Evolutionary conservation across 805 yeast genomes (phyloP).

Genomic region (Lachancea kluyveri): DNA sequence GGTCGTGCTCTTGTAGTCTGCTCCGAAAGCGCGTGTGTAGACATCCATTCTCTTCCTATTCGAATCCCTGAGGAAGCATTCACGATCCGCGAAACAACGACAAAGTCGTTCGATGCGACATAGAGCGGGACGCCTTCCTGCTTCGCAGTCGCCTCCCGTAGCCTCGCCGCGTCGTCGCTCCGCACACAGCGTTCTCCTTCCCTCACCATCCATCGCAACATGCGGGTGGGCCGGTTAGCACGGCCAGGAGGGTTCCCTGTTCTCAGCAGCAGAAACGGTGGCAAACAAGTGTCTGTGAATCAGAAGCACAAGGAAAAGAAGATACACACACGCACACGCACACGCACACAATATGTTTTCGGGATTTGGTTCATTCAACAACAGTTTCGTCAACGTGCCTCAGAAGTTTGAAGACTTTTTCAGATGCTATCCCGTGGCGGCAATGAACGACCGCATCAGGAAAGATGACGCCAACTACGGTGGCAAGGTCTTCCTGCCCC

Average conservation of each 20-base stretch:
- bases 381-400: conserved; percentile 29
- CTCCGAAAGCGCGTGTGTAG: background rate
- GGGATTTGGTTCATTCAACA: conserved; percentile 27
- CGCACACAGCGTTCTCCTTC: no score
- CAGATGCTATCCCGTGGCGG: conserved; percentile 85
- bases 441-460: conserved; percentile 75
- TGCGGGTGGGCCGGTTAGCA: no score
- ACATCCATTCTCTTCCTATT: conserved; percentile 1
- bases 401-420: conserved; percentile 74
- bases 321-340: no score
- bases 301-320: no score
- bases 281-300: no score
- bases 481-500: conserved; percentile 93
- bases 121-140: no score
- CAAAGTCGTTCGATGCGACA: no score
- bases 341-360: conserved; percentile 35
- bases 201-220: no score
- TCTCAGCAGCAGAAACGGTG: no score
- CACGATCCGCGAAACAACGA: background rate
- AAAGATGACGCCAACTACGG: conserved; percentile 83
- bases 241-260: no score
- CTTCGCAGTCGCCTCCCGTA: no score
- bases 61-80: conserved; percentile 1
- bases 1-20: background rate
- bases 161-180: no score